Evolutionary conservation across 129 eudicot species (phyloP).

Genomic region (Calendula officinalis): DNA sequence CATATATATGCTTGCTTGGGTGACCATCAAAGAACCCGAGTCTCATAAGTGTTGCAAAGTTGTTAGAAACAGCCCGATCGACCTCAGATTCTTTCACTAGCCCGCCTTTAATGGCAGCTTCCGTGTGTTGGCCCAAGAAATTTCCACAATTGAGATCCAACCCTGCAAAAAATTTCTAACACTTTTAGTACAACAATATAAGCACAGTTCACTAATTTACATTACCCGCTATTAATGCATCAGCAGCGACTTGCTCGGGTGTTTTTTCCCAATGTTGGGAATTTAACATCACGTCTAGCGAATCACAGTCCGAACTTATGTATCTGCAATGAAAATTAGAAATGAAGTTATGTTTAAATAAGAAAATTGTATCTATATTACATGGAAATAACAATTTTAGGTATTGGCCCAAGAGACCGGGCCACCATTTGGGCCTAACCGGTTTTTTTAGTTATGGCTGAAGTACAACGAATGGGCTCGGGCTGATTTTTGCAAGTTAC

Average conservation of each 20-base stretch:
- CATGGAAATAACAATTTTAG: neutral
- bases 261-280: slow-evolving; percentile 65
- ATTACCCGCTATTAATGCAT: slow-evolving; percentile 60
- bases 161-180: slow-evolving; percentile 40
- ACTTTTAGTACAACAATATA: neutral
- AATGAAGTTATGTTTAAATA: slow-evolving; percentile 1
- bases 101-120: slow-evolving; percentile 55
- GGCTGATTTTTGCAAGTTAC: neutral
- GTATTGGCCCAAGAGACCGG: neutral
- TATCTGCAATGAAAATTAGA: slow-evolving; percentile 43
- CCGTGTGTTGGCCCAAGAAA: slow-evolving; percentile 51
- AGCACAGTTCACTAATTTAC: neutral
- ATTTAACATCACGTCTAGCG: slow-evolving; percentile 59
- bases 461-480: neutral
- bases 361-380: slow-evolving; percentile 2
- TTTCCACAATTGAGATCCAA: slow-evolving; percentile 84
- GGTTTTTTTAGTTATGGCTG: neutral
- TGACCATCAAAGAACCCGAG: slow-evolving; percentile 91
- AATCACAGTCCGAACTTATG: slow-evolving; percentile 87
- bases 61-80: slow-evolving; percentile 63
- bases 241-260: slow-evolving; percentile 71
- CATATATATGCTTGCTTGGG: slow-evolving; percentile 70
- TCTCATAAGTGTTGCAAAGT: slow-evolving; percentile 73
- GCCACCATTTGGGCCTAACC: neutral
- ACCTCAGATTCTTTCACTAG: slow-evolving; percentile 57